A percentile compares a stretch with the other conserved stretches of the same genome.
Evolutionary conservation across 192 early-diverging fungal genomes (phyloP).

Genomic region (Podila minutissima): DNA sequence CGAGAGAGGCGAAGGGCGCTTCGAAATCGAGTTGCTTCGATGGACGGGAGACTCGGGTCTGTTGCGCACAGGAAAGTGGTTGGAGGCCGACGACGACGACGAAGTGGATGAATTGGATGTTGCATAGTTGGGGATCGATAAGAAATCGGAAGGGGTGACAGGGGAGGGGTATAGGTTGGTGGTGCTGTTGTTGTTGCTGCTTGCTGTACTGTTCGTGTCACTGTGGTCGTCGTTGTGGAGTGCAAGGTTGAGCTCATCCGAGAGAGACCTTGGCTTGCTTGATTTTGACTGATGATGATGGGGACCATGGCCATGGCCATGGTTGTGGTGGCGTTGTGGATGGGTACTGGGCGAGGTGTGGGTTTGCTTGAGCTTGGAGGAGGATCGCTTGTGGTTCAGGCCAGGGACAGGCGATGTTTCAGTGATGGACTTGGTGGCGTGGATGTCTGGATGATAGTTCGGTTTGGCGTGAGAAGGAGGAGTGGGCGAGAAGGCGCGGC

Average conservation of each 20-base stretch:
- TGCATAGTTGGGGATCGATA: conserved; percentile 22
- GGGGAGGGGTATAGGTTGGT: conserved; percentile 27
- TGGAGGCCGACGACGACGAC: neutral
- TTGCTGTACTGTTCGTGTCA: neutral
- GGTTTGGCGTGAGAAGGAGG: neutral
- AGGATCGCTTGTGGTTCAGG: conserved; percentile 23
- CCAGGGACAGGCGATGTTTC: conserved; percentile 4
- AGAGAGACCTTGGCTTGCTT: conserved; percentile 20
- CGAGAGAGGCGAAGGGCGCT: conserved; percentile 42
- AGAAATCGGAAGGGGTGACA: conserved; percentile 43
- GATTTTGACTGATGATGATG: conserved; percentile 3
- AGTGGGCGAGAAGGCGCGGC: conserved; percentile 9
- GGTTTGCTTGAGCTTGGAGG: conserved; percentile 18
- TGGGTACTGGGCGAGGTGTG: neutral
- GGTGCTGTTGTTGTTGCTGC: conserved; percentile 4
- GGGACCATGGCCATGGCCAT: neutral
- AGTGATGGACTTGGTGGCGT: neutral
- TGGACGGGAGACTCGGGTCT: conserved; percentile 14
- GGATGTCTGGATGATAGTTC: neutral
- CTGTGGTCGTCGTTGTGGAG: conserved; percentile 4
- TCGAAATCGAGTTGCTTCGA: conserved; percentile 3
- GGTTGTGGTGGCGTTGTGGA: conserved; percentile 4
- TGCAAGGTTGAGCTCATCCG: conserved; percentile 33
- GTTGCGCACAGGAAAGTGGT: neutral
- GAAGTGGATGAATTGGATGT: conserved; percentile 6